Base-by-base conservation (phyloP, 768 basidiomycete genomes). In the Tulasnella sp. region DNA sequence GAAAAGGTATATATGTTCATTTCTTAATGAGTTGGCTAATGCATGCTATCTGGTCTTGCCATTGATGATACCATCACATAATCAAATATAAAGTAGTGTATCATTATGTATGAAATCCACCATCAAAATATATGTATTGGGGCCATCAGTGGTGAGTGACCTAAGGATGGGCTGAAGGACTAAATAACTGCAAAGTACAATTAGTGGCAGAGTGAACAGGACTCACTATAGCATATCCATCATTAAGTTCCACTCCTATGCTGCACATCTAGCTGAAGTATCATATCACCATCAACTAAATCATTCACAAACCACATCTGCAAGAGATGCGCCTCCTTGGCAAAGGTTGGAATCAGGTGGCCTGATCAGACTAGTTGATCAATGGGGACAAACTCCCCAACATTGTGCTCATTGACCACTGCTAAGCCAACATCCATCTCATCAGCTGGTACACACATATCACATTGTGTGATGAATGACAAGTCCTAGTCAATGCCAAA, bases 231-330 rank as follows among this genome's bases (percentile, higher is more conserved):
- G 29, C 13, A 2, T 11, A 3, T 11, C 2, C 29, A 2, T 13
- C 24, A 49, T 29, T 49, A 49, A 8, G 47, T 49, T 24, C 47
- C 47, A 13, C 34, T 26, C 24, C 21, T 10, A 10, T 53, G 30
- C 21, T 11, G 21, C 17, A 21, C 21, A 26, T 53, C 13, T 53
- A 53, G 30, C 30, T 32, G 24, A 53, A 53, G 51, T 13, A 53
- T 29, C 27, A 53, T 53, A 52, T 53, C 51, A n/a, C 34, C 27
- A 34, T 53, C 51, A 13, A 53, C 19, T 4, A 53, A 32, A 32
- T 53, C 51, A 13, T 53, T 53, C 11, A 53, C 51, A 53, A 53
- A 53, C 24, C 24, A 49, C 47, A 29, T 21, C 47, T 29, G 1
- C 27, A n/a, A n/a, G n/a, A n/a, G 2, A 21, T 21, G 2, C 11